Base-by-base conservation (phyloP, 2,329 filamentous ascomycete genomes). In the Kalaharituber pfeilii region DNA sequence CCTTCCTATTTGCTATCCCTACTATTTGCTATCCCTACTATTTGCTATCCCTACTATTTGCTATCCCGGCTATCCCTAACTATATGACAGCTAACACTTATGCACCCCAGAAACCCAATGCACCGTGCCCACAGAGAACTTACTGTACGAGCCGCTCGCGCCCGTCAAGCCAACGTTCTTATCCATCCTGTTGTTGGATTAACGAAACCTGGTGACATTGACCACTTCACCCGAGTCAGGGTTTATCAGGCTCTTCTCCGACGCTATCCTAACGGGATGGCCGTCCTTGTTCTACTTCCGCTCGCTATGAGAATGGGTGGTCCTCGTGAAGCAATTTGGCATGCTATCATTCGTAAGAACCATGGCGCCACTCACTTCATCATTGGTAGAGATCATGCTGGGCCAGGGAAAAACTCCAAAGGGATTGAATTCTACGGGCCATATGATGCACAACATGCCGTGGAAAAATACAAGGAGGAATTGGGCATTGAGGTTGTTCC, bases 301-400 rank as follows among this genome's bases (percentile, higher is more conserved):
- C 78, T 98, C 61, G 91, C 91, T 65, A 98, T 98, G 91, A 84
- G 91, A 68, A 98, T 98, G 91, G 91, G 87, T 67, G 91, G 91
- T 65, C 91, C 91, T 60, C 86, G 91, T 63, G 91, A 98, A 75
- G 91, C 91, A 63, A 87, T 98, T 73, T 98, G 91, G 91, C 91
- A 98, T 76, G 91, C 91, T 67, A 94, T 98, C 66, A 98, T 98
- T 76, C 87, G 91, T 69, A 98, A 96, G 82, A 98, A 98, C 73
- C 88, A 95, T 73, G 91, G 91, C 66, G 87, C 89, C 49, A 96
- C 91, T 15, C 91, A 98, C 77, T 98, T 98, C 76, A 98, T 98
- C 65, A 88, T 98, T 62, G 91, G 91, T 58, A 86, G 91, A 74
- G 91, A 98, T 73, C 91, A 98, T 72, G 91, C 91, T 62, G 91